phyloP scores from a whole-genome alignment of 192 early-diverging fungal genomes.

The Coemansia javaensis region DNA sequence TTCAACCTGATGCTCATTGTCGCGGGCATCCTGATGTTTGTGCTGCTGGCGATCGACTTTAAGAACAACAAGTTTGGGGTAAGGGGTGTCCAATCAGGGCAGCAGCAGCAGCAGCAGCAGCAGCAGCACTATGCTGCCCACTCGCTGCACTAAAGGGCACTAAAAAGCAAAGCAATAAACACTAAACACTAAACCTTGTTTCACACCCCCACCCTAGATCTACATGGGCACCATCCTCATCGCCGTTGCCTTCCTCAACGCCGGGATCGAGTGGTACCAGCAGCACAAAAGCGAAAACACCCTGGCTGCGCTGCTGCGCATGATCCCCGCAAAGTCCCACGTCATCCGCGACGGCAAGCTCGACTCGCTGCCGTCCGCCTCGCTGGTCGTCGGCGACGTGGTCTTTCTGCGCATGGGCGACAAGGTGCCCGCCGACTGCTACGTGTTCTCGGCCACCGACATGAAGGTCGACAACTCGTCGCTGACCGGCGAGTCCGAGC shows the following conservation, averaged over 20 bases:
- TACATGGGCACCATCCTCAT: slow-evolving; percentile 90
- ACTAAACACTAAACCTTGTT: not conserved
- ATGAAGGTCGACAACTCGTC: slow-evolving; percentile 98
- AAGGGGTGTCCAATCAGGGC: no score
- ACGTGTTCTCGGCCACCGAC: slow-evolving; percentile 71
- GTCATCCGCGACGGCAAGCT: slow-evolving; percentile 74
- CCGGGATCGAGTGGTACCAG: slow-evolving; percentile 90
- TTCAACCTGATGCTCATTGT: slow-evolving; percentile 89
- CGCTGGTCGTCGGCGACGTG: slow-evolving; percentile 83
- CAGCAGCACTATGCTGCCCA: no score
- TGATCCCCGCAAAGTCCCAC: slow-evolving; percentile 84
- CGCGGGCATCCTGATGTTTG: slow-evolving; percentile 75
- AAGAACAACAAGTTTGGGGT: slow-evolving; percentile 70
- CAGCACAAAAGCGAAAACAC: slow-evolving; percentile 83
- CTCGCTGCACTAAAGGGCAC: no score
- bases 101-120: no score
- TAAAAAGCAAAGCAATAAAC: no score
- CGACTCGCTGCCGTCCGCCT: slow-evolving; percentile 59
- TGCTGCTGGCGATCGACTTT: slow-evolving; percentile 75
- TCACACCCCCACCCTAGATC: slow-evolving; percentile 40
- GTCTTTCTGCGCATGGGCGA: slow-evolving; percentile 88
- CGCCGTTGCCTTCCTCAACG: slow-evolving; percentile 83
- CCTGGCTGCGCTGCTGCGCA: slow-evolving; percentile 83
- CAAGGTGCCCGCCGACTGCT: slow-evolving; percentile 91
- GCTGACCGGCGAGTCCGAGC: slow-evolving; percentile 92